These are phyloP conservation scores for Fagopyrum esculentum DNA, from an alignment of 148 eudicot genomes.

Conservation along the genomic window DNA sequence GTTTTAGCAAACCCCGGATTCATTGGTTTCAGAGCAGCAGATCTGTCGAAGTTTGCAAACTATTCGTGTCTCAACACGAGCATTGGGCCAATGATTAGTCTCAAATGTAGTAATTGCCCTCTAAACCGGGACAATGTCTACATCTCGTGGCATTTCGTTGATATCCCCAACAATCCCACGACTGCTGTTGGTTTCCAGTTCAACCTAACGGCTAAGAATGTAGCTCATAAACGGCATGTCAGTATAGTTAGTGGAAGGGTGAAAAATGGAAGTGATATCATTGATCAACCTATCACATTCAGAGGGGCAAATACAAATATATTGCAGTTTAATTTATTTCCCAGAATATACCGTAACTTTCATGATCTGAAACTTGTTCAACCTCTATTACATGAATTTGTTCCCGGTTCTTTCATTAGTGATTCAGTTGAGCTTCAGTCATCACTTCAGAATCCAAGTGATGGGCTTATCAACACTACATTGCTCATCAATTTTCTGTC, in stretches of 20 bases:
- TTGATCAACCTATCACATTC: conserved; percentile 41
- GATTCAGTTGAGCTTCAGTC: conserved; percentile 50
- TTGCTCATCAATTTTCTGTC: conserved; percentile 65
- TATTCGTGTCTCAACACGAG: conserved; percentile 74
- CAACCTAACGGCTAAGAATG: conserved; percentile 68
- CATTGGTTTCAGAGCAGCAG: conserved; percentile 42
- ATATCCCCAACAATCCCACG: conserved; percentile 78
- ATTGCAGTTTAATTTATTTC: conserved; percentile 84
- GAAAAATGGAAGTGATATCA: conserved; percentile 45
- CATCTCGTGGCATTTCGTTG: conserved; percentile 83
- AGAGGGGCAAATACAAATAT: conserved; percentile 67
- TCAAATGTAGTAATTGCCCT: conserved; percentile 56
- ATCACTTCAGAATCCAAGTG: conserved; percentile 52
- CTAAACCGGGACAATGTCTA: conserved; percentile 46
- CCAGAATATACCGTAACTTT: conserved; percentile 57
- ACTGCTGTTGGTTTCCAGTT: conserved; percentile 82
- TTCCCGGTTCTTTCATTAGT: conserved; percentile 69
- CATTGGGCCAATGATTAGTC: conserved; percentile 57
- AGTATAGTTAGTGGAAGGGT: conserved; percentile 71
- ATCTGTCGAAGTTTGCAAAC: conserved; percentile 58
- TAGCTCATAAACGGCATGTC: conserved; percentile 39
- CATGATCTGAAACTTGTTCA: conserved; percentile 75
- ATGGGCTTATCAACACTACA: conserved; percentile 72
- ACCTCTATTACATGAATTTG: conserved; percentile 82
- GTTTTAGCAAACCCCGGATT: conserved; percentile 61